Evolutionary conservation across 1,284 basidiomycete species (phyloP), one percentile per base, ranked within the genome.

Genomic region (Coniferiporia sulphurascens): DNA sequence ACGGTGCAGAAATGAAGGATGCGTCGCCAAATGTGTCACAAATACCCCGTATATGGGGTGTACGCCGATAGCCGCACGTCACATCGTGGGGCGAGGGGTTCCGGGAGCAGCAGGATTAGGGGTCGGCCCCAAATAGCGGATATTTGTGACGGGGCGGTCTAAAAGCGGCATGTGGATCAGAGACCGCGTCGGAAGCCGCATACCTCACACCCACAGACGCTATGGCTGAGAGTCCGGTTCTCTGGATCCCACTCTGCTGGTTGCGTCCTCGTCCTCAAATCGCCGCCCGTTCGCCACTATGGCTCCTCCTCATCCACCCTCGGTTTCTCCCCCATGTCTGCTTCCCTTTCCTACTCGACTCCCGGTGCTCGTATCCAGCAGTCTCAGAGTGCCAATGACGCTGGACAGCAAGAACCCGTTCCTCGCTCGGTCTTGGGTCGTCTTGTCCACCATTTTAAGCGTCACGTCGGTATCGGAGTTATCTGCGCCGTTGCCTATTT

Each of bases 401-500:
- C 27, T 41, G 38, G 38, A 41, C 38, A 41, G 15, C 38, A 12
- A 41, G 38, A 41, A 15, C 27, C 27, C 9, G 38, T 3, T 41
- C 38, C 38, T 41, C 38, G 38, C 9, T 41, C 12, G 38, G 27
- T 27, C 27, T 27, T 13, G 15, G n/a, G 13, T 48, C 56, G 19
- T 51, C 54, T 77, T 49, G 65, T 69, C 49, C 70, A 72, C 55
- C 79, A 82, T 62, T 65, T 71, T 44, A 69, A 70, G 4, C 78
- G 71, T 62, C 80, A 82, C 58, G 74, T 73, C 0, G 80, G 80
- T 10, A 73, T 78, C 38, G 80, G 79, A 32, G 69, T 82, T 21
- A 71, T 82, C 13, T 80, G 80, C 55, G 74, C 80, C 3, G 80
- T 81, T 13, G 80, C 80, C 1, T 82, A 82, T 66, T 82, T 81